These are phyloP conservation scores for Diaporthe aspalathi DNA, from an alignment of 2,329 filamentous ascomycete genomes.

Conservation along the genomic window DNA sequence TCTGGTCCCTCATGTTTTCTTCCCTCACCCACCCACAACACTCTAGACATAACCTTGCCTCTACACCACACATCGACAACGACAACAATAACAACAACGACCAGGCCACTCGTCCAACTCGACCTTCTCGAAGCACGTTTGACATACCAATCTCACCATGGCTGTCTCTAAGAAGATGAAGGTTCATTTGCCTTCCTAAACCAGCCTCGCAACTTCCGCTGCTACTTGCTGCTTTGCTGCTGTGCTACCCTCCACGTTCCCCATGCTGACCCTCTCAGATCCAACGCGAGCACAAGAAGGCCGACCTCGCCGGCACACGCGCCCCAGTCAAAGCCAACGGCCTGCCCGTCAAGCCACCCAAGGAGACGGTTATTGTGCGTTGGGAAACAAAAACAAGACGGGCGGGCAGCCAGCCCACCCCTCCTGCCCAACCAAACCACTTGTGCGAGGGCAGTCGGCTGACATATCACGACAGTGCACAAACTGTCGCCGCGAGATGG, in stretches of 20 bases:
- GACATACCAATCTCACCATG: slow-evolving; percentile 38
- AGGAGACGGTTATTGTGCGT: slow-evolving; percentile 62
- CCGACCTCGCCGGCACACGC: slow-evolving; percentile 64
- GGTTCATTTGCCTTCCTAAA: slow-evolving; percentile 20
- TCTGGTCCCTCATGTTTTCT: background rate
- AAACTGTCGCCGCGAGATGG: slow-evolving; percentile 63
- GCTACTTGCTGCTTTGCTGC: slow-evolving; percentile 7
- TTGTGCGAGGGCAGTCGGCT: slow-evolving; percentile 23
- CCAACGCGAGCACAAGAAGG: slow-evolving; percentile 66
- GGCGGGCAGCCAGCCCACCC: slow-evolving; percentile 35
- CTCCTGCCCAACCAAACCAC: no score
- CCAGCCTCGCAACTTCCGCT: background rate
- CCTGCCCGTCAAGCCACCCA: slow-evolving; percentile 64
- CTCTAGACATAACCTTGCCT: background rate
- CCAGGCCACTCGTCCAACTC: background rate
- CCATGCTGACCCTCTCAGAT: slow-evolving; percentile 49
- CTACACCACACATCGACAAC: background rate
- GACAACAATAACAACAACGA: no score
- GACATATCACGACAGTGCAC: slow-evolving; percentile 53
- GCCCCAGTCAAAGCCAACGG: slow-evolving; percentile 66
- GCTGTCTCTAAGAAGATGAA: slow-evolving; percentile 47
- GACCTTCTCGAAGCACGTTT: background rate
- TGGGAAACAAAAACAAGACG: background rate
- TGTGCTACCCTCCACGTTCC: slow-evolving; percentile 28
- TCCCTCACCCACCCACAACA: background rate